Percentiles rank a stretch among this genome's conserved stretches.
phyloP scores from a whole-genome alignment of 768 basidiomycete genomes.

The Leccinellum rugosiceps region DNA sequence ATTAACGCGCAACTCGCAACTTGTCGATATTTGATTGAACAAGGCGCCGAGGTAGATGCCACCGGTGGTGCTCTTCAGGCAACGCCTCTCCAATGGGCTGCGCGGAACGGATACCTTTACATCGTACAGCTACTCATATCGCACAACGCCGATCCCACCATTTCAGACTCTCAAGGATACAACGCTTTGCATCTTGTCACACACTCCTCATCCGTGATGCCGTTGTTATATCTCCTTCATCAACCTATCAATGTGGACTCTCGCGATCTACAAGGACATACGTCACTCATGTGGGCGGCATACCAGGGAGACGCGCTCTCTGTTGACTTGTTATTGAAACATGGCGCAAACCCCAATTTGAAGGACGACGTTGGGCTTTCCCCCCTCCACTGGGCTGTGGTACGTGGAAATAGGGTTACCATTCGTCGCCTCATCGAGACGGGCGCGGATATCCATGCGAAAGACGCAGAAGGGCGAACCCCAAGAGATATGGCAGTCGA shows the following conservation, averaged over 20 bases:
- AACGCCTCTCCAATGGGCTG: slow-evolving; percentile 98
- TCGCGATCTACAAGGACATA: slow-evolving; percentile 89
- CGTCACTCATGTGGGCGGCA: slow-evolving; percentile 97
- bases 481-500: slow-evolving; percentile 94
- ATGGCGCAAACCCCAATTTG: slow-evolving; percentile 76
- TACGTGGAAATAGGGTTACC: slow-evolving; percentile 86
- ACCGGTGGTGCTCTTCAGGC: slow-evolving; percentile 91
- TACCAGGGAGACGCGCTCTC: slow-evolving; percentile 98
- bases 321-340: slow-evolving; percentile 84
- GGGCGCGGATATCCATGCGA: slow-evolving; percentile 76
- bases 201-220: slow-evolving; percentile 93
- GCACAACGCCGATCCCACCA: slow-evolving; percentile 89
- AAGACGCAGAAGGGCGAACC: slow-evolving; percentile 82
- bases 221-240: slow-evolving; percentile 85
- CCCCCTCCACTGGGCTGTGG: slow-evolving; percentile 96
- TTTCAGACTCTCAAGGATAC: slow-evolving; percentile 92
- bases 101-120: slow-evolving; percentile 94
- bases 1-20: slow-evolving; percentile 93
- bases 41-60: slow-evolving; percentile 93
- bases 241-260: slow-evolving; percentile 93
- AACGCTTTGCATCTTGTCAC: slow-evolving; percentile 94
- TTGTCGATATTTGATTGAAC: slow-evolving; percentile 83
- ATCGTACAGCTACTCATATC: slow-evolving; percentile 89
- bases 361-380: slow-evolving; percentile 81
- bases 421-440: slow-evolving; percentile 84